These are phyloP conservation scores for Metschnikowia similis DNA, from an alignment of 805 yeast genomes.

Conservation along the genomic window DNA sequence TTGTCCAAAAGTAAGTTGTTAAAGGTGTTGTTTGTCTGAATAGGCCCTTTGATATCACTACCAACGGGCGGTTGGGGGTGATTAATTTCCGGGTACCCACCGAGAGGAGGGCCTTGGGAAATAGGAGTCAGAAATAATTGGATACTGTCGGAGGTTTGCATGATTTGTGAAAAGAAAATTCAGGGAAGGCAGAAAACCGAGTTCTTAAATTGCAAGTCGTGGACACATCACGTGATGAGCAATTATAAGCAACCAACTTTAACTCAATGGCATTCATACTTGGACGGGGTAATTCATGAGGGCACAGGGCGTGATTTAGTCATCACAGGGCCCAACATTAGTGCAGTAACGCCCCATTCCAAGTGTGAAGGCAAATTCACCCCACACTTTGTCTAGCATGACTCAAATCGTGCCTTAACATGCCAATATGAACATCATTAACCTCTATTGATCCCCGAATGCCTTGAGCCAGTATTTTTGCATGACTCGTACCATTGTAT, in stretches of 20 bases:
- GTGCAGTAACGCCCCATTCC: neutral
- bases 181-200: neutral
- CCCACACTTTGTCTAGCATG: neutral
- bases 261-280: neutral
- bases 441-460: neutral
- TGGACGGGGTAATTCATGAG: neutral
- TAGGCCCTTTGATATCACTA: slow-evolving; percentile 33
- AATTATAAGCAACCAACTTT: neutral
- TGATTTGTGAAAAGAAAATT: neutral
- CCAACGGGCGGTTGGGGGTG: slow-evolving; percentile 37
- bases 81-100: slow-evolving; percentile 31
- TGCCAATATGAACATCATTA: neutral
- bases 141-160: slow-evolving; percentile 5
- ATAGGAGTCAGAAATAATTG: slow-evolving; percentile 39
- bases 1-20: slow-evolving; percentile 64
- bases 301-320: neutral
- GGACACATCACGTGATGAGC: neutral
- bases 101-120: slow-evolving; percentile 40
- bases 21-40: slow-evolving; percentile 76
- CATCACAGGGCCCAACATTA: neutral
- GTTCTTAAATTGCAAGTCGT: neutral
- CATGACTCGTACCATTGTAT: neutral
- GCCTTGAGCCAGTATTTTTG: neutral
- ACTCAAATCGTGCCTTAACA: neutral
- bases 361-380: neutral